Base-by-base conservation (phyloP, 2,329 filamentous ascomycete genomes). In the Neopestalotiopsis rosae region DNA sequence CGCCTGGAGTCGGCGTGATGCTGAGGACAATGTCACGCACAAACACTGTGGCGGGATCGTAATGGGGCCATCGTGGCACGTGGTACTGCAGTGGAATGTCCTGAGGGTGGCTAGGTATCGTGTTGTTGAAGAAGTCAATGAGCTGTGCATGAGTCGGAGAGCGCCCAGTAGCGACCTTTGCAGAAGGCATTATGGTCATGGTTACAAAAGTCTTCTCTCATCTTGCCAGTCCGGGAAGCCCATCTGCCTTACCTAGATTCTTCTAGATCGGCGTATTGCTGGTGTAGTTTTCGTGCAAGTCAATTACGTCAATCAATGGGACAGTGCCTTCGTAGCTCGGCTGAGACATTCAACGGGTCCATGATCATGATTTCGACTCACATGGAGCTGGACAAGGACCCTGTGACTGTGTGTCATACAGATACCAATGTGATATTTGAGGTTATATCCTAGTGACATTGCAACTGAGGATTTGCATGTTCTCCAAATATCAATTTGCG, bases 1-100 rank as follows among this genome's bases (percentile, higher is more conserved):
- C 72, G 34, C 72, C 69, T 12, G 64, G 42, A 7, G 71, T 73
- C 4, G 72, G 71, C 17, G 71, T 71, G 66, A 72, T 69, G 65
- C 69, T 70, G 34, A 72, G 68, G 6, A 73, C 59, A 38, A 70
- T 40, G 38, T 67, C 68, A 3, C 67, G 49, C 6, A 67, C 68
- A 14, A 28, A 12, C 4, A 40, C 28, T 1, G 10, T 32, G 30
- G 56, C 66, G 42, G 67, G 58, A 40, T 67, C 52, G 30, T 67
- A 68, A 14, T 49, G 34, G 28, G 34, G 34, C 42, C 61, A 67
- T 14, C 71, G 70, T 2, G 71, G 71, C 4, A 45, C 66, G 28
- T 72, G 70, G 59, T 71, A 72, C 1, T 57, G 34, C 17, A 71
- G 70, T 0, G 49, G 59, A 1, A 67, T 58, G 49, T 72, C 70